Conservation (phyloP, 73 alveolate genomes). For the Breviolum minutum region DNA sequence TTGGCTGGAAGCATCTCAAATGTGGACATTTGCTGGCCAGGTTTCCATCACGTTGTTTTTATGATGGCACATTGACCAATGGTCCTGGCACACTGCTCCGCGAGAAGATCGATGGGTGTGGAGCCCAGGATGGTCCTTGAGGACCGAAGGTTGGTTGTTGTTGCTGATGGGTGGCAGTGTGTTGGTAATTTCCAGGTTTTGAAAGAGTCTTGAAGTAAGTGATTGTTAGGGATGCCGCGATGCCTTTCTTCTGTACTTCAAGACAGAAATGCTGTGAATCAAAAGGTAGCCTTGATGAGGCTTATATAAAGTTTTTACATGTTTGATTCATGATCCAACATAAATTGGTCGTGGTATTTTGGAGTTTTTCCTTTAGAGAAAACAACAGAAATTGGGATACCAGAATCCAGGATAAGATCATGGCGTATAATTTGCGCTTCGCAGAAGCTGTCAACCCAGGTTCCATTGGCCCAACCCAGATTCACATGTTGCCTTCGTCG, state of each 20-base stretch:
- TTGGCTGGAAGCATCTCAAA: too few species aligned
- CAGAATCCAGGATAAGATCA: background rate
- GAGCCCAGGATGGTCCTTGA: background rate
- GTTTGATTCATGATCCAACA: too few species aligned
- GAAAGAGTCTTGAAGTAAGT: too few species aligned
- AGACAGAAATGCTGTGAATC: too few species aligned
- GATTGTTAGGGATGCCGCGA: too few species aligned
- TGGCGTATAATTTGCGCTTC: background rate
- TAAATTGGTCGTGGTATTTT: too few species aligned
- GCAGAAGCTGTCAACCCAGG: background rate
- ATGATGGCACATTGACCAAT: slow-evolving; percentile 34
- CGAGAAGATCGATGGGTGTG: background rate
- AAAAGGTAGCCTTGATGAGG: too few species aligned
- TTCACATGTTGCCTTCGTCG: slow-evolving; percentile 76
- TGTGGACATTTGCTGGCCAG: background rate
- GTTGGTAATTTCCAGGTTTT: too few species aligned
- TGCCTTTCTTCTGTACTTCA: too few species aligned
- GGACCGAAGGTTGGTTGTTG: background rate
- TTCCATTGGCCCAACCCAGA: slow-evolving; percentile 80
- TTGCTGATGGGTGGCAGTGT: background rate
- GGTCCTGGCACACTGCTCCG: slow-evolving; percentile 18
- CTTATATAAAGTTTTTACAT: too few species aligned
- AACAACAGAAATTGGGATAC: too few species aligned
- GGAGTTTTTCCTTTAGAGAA: too few species aligned
- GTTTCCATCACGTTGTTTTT: slow-evolving; percentile 35